Percentiles rank a stretch among this genome's conserved stretches.
Evolutionary conservation across 2,329 filamentous ascomycete species (phyloP).

Genomic region (Aspergillus puulaauensis): DNA sequence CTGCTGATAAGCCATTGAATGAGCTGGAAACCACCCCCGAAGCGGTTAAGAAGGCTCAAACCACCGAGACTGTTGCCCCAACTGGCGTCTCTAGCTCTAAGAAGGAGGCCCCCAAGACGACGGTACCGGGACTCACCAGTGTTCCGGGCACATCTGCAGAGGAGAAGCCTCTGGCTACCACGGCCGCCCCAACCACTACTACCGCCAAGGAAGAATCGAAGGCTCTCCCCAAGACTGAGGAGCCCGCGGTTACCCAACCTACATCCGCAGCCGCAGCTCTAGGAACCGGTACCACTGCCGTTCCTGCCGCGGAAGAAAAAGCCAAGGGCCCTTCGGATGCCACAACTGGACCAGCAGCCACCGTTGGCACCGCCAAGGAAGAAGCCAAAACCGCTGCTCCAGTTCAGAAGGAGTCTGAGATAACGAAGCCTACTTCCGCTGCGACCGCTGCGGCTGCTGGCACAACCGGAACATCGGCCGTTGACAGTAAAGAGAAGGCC

Average conservation of each 20-base stretch:
- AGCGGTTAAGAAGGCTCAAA: background rate
- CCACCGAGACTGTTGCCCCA: constrained; percentile 6
- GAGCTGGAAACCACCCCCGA: constrained; percentile 15
- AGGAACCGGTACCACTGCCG: background rate
- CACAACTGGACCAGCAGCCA: constrained; percentile 8
- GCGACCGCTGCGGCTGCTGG: constrained; percentile 7
- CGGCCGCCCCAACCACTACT: constrained; percentile 20
- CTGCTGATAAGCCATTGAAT: constrained; percentile 13
- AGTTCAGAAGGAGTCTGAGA: constrained; percentile 9
- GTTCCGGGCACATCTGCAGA: constrained; percentile 9
- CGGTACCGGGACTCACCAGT: constrained; percentile 12
- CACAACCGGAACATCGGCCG: constrained; percentile 17
- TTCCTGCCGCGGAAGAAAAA: background rate
- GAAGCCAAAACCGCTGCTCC: constrained; percentile 4
- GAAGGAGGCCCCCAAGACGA: constrained; percentile 14
- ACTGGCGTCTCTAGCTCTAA: constrained; percentile 14
- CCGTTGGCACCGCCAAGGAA: constrained; percentile 2
- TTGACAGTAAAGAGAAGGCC: constrained; percentile 22
- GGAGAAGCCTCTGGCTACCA: constrained; percentile 13
- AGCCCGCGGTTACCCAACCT: constrained; percentile 10
- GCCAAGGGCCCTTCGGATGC: background rate
- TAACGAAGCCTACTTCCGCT: constrained; percentile 10
- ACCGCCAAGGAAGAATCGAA: constrained; percentile 22
- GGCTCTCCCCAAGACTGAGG: constrained; percentile 5
- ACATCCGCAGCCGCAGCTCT: background rate